These are phyloP conservation scores for Apocynum venetum DNA, from an alignment of 257 asterid species.

Conservation along the genomic window DNA sequence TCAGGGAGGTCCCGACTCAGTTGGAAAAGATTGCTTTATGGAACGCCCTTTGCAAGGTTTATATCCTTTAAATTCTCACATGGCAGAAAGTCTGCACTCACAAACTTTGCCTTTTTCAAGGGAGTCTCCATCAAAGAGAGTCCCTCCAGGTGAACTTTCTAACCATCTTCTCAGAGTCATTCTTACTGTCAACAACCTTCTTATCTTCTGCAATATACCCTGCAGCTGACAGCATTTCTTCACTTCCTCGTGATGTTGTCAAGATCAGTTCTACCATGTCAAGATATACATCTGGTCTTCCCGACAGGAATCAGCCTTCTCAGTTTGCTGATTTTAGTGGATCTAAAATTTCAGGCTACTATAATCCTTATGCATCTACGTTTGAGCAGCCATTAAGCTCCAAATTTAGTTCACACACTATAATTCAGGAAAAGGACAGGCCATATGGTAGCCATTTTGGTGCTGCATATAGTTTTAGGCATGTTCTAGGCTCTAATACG, in stretches of 20 bases:
- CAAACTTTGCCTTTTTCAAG: conserved; percentile 32
- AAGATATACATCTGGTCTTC: conserved; percentile 38
- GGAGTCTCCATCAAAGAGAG: conserved; percentile 37
- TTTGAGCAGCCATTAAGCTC: conserved; percentile 61
- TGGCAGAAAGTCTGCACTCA: conserved; percentile 26
- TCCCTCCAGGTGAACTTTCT: conserved; percentile 34
- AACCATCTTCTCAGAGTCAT: conserved; percentile 24
- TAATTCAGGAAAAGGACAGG: conserved; percentile 36
- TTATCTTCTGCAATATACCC: conserved; percentile 33
- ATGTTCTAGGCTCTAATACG: conserved; percentile 34
- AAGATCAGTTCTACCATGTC: conserved; percentile 39
- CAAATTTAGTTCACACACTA: conserved; percentile 42
- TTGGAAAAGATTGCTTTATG: conserved; percentile 30
- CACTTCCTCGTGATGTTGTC: conserved; percentile 35
- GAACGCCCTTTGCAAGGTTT: conserved; percentile 32
- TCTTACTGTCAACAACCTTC: conserved; percentile 38
- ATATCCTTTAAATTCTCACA: conserved; percentile 28
- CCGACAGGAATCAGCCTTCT: conserved; percentile 43
- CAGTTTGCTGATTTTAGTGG: conserved; percentile 32
- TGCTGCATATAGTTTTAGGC: conserved; percentile 37
- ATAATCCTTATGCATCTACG: conserved; percentile 66
- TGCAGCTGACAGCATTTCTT: conserved; percentile 30
- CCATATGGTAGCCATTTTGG: conserved; percentile 31
- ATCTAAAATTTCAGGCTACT: conserved; percentile 49
- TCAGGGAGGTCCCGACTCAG: conserved; percentile 28